Conservation (phyloP, 2,329 filamentous ascomycete species). For the Neonectria faginata region DNA sequence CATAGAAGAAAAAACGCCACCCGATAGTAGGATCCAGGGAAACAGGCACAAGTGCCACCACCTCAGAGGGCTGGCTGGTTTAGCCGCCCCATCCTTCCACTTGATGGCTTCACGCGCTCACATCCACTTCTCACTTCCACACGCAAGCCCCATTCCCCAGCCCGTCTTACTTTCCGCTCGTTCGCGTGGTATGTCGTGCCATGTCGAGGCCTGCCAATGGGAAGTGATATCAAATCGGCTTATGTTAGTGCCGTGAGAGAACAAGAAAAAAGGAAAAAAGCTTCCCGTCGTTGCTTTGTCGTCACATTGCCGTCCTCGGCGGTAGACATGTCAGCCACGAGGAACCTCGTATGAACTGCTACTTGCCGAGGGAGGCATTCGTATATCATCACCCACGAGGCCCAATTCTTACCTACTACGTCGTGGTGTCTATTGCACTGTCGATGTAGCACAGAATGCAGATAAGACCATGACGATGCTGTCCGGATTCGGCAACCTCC, state of each 20-base stretch:
- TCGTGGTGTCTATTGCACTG: background rate
- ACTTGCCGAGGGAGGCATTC: background rate
- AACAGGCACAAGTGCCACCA: slow-evolving; percentile 11
- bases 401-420: background rate
- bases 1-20: slow-evolving; percentile 1
- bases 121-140: slow-evolving; percentile 1
- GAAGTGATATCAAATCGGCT: background rate
- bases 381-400: background rate
- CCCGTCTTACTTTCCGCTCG: background rate
- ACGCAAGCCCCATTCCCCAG: background rate
- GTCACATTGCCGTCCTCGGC: background rate
- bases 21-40: slow-evolving; percentile 2
- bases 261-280: background rate
- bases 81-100: slow-evolving; percentile 33
- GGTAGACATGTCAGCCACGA: background rate
- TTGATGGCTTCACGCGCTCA: slow-evolving; percentile 5
- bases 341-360: background rate
- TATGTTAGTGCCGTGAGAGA: background rate
- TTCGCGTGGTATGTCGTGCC: background rate
- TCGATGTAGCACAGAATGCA: background rate
- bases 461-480: background rate
- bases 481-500: background rate
- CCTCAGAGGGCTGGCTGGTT: slow-evolving; percentile 3
- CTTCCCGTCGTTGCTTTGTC: background rate
- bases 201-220: background rate